phyloP scores from a whole-genome alignment of 1,284 basidiomycete species.

The Omphalotus olearius region DNA sequence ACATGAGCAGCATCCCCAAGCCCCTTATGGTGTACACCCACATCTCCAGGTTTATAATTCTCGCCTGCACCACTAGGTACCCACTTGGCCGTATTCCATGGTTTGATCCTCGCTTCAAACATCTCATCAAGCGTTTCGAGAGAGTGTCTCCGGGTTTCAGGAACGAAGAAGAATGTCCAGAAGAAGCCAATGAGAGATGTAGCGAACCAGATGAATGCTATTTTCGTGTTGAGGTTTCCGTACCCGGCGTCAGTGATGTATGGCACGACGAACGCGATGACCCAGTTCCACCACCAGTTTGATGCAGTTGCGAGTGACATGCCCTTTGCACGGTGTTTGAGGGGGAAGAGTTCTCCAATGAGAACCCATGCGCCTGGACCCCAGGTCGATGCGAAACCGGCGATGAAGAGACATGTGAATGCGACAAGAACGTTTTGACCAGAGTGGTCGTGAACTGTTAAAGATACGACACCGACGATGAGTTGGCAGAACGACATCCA shows the following conservation, averaged over 20 bases:
- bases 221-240: constrained; percentile 12
- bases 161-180: constrained; percentile 11
- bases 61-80: neutral
- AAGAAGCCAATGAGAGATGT: constrained; percentile 8
- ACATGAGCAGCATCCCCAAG: neutral
- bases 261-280: constrained; percentile 41
- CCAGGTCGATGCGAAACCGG: constrained; percentile 43
- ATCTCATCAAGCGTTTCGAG: constrained; percentile 11
- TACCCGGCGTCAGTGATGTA: constrained; percentile 34
- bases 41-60: neutral
- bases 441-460: constrained; percentile 23
- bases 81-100: constrained; percentile 7
- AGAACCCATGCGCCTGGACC: constrained; percentile 33
- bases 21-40: neutral
- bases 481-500: constrained; percentile 36
- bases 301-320: constrained; percentile 45
- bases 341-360: constrained; percentile 35
- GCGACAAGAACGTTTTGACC: constrained; percentile 38
- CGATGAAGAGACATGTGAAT: constrained; percentile 56
- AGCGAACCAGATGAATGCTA: constrained; percentile 14
- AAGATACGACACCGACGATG: constrained; percentile 35
- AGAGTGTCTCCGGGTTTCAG: constrained; percentile 9
- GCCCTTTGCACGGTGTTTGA: constrained; percentile 42
- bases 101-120: constrained; percentile 6
- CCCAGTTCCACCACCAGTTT: constrained; percentile 47